A percentile compares a stretch with the other conserved stretches of the same genome.
These are phyloP conservation scores for Rossbeevera mucosa DNA, from an alignment of 768 basidiomycete species.

Conservation along the genomic window DNA sequence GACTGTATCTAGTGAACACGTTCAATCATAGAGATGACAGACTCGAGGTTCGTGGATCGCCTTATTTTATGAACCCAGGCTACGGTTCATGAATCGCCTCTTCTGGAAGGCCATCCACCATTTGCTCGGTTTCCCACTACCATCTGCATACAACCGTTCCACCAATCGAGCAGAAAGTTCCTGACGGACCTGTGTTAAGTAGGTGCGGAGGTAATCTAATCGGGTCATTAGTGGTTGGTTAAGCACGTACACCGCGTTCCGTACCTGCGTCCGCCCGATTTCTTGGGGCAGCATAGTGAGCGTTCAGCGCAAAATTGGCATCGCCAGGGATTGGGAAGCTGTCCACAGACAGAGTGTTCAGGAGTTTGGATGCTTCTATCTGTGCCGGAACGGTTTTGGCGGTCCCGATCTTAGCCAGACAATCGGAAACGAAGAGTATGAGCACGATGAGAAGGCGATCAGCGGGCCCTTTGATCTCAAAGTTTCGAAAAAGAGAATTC, in stretches of 20 bases:
- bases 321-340: slow-evolving; percentile 94
- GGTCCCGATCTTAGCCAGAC: slow-evolving; percentile 82
- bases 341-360: slow-evolving; percentile 92
- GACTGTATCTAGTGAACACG: background rate
- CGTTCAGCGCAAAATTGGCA: slow-evolving; percentile 88
- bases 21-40: slow-evolving; percentile 13
- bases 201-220: slow-evolving; percentile 83
- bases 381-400: slow-evolving; percentile 64
- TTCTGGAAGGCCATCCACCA: slow-evolving; percentile 99
- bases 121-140: slow-evolving; percentile 92
- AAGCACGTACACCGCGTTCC: slow-evolving; percentile 16
- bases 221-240: slow-evolving; percentile 7
- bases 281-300: slow-evolving; percentile 80
- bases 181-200: slow-evolving; percentile 89
- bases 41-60: background rate
- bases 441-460: slow-evolving; percentile 95
- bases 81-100: slow-evolving; percentile 92
- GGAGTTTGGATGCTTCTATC: slow-evolving; percentile 80
- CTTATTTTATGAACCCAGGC: slow-evolving; percentile 55
- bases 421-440: slow-evolving; percentile 97
- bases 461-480: slow-evolving; percentile 98
- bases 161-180: slow-evolving; percentile 84
- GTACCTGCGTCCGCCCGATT: slow-evolving; percentile 78
- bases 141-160: slow-evolving; percentile 88
- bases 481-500: slow-evolving; percentile 98